Conservation (phyloP, 176 grass and related monocot species). For the Alloteropsis semialata region DNA sequence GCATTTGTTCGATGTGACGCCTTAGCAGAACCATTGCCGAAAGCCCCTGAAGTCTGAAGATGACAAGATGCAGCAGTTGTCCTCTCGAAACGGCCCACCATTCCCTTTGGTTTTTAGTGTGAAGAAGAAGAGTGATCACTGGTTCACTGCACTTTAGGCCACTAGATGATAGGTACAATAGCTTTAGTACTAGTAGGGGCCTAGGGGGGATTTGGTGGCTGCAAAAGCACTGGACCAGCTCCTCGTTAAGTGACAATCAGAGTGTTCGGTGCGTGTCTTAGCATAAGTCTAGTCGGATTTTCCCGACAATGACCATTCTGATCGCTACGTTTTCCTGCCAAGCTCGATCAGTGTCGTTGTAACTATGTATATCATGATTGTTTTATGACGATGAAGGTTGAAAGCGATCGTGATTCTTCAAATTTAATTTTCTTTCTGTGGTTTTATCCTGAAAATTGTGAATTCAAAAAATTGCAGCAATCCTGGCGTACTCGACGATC, state of each 20-base stretch:
- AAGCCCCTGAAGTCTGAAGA: background rate
- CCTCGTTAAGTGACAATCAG: background rate
- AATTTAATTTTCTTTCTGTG: background rate
- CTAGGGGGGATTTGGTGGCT: constrained; percentile 23
- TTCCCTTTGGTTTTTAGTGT: background rate
- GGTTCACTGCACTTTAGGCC: background rate
- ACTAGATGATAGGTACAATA: background rate
- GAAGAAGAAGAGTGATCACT: background rate
- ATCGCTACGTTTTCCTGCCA: constrained; percentile 55
- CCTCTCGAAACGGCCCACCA: constrained; percentile 5
- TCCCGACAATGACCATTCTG: background rate
- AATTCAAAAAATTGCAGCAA: constrained; percentile 32
- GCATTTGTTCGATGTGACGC: background rate
- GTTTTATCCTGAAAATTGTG: background rate
- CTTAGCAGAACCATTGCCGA: constrained; percentile 8
- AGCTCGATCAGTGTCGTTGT: background rate
- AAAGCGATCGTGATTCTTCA: background rate
- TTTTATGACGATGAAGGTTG: background rate
- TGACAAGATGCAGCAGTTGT: constrained; percentile 12
- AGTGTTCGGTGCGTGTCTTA: constrained; percentile 31
- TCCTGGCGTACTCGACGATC: constrained; percentile 78
- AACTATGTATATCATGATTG: too few relatives aligned
- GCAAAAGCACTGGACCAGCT: constrained; percentile 22
- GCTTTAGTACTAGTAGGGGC: background rate
- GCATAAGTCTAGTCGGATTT: constrained; percentile 7